Evolutionary conservation across 148 eudicot genomes (phyloP).

Genomic region (Vaccinium myrtillus): DNA sequence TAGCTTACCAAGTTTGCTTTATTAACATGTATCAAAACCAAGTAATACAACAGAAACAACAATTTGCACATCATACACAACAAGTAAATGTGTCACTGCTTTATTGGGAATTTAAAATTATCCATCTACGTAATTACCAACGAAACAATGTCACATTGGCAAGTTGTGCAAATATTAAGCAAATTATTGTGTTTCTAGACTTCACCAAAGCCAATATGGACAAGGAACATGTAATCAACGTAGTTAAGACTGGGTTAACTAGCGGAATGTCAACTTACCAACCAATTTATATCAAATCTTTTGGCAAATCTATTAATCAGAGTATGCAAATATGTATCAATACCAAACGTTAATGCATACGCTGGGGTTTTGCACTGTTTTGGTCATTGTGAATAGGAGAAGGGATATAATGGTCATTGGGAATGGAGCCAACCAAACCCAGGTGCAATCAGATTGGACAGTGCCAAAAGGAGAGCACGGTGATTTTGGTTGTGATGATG

Average conservation of each 20-base stretch:
- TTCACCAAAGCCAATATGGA: background rate
- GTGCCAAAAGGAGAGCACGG: background rate
- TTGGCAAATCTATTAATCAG: background rate
- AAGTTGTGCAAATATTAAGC: background rate
- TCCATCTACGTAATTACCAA: background rate
- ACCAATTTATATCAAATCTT: background rate
- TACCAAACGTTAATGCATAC: background rate
- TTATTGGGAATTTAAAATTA: background rate
- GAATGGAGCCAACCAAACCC: conserved; percentile 2
- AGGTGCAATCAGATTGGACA: conserved; percentile 5
- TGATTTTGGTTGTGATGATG: background rate
- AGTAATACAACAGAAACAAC: background rate
- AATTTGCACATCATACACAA: background rate
- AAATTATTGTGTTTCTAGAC: background rate
- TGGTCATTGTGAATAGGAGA: background rate
- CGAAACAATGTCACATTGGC: background rate
- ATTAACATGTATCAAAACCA: too few relatives aligned
- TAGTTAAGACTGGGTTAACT: background rate
- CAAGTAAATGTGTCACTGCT: background rate
- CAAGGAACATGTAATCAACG: background rate
- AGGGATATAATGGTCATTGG: conserved; percentile 12
- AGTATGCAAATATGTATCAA: too few relatives aligned
- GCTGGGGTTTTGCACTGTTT: background rate
- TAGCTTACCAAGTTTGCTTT: background rate
- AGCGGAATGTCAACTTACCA: background rate